phyloP scores from a whole-genome alignment of 805 yeast genomes.

The Pichia pseudocactophila region DNA sequence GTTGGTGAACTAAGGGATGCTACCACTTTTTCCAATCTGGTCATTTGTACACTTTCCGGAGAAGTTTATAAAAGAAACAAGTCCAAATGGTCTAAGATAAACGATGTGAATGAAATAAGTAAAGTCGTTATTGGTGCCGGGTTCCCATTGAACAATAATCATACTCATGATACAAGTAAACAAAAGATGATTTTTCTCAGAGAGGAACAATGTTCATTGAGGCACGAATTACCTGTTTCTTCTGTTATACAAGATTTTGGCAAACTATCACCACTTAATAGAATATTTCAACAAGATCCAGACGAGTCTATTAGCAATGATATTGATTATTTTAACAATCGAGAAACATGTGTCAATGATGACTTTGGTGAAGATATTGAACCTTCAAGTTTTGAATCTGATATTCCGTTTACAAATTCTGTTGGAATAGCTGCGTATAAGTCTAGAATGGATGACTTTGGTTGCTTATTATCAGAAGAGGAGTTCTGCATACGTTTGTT shows the following conservation, averaged over 20 bases:
- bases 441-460: not conserved
- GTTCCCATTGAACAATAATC: conserved; percentile 2
- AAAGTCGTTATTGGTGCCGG: conserved; percentile 12
- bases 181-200: conserved; percentile 59
- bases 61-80: conserved; percentile 39
- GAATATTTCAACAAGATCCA: not conserved
- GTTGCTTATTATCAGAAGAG: conserved; percentile 1
- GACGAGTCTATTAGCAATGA: not conserved
- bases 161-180: conserved; percentile 41
- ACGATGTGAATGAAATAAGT: conserved; percentile 35
- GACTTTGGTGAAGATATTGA: not conserved
- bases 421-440: not conserved
- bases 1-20: conserved; percentile 55
- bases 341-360: not conserved
- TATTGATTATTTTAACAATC: not conserved
- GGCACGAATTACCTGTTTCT: conserved; percentile 41
- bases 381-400: not conserved
- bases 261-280: conserved; percentile 39
- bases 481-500: not conserved
- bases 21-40: conserved; percentile 22
- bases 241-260: conserved; percentile 45
- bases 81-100: conserved; percentile 24
- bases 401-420: not conserved
- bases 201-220: conserved; percentile 52
- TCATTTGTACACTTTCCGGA: conserved; percentile 64